phyloP scores from a whole-genome alignment of 345 rosid genomes.

The Carallia brachiata region DNA sequence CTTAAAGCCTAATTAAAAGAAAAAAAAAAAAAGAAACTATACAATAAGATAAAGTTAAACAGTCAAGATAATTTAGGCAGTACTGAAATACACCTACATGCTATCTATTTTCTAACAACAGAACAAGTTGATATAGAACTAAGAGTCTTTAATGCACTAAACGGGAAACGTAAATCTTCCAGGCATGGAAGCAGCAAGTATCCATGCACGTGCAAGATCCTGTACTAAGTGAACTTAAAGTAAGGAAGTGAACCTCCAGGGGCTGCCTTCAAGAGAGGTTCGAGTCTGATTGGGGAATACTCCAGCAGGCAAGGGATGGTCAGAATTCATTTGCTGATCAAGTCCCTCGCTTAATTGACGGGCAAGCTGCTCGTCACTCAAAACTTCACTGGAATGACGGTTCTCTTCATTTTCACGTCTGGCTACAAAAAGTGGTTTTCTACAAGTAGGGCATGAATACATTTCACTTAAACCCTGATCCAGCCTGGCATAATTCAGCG shows the following conservation, averaged over 20 bases:
- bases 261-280: constrained; percentile 55
- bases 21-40: background rate
- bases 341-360: constrained; percentile 61
- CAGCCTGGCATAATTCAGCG: constrained; percentile 62
- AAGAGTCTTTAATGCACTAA: background rate
- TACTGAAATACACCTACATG: background rate
- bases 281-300: constrained; percentile 63
- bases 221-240: constrained; percentile 10
- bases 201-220: constrained; percentile 10
- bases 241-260: constrained; percentile 67
- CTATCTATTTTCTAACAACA: constrained; percentile 3
- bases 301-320: constrained; percentile 54
- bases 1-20: background rate
- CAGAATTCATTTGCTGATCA: constrained; percentile 56
- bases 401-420: constrained; percentile 60
- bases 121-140: background rate
- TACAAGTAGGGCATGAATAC: constrained; percentile 95
- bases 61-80: background rate
- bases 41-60: background rate
- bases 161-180: background rate
- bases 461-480: constrained; percentile 95
- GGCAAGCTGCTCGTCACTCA: constrained; percentile 76
- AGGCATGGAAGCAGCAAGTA: constrained; percentile 4
- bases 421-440: constrained; percentile 86
- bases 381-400: constrained; percentile 45